A percentile compares a stretch with the other conserved stretches of the same genome.
These are phyloP conservation scores for Boehmeria nivea DNA, from an alignment of 306 rosid genomes.

Conservation along the genomic window DNA sequence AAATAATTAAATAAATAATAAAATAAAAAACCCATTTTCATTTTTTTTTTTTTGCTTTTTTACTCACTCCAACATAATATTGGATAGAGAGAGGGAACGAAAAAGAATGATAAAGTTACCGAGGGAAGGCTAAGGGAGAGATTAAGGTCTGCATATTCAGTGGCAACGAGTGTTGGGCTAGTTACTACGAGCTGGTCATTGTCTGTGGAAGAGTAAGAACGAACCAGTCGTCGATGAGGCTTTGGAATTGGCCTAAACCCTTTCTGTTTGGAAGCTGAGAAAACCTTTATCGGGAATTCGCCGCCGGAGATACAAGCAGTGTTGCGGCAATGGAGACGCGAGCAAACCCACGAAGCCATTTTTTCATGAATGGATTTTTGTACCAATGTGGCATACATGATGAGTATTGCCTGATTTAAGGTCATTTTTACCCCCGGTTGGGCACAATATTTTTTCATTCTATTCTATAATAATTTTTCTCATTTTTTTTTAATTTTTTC, in stretches of 20 bases:
- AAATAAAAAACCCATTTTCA: neutral
- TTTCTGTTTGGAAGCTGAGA: slow-evolving; percentile 2
- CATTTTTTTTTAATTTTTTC: no score
- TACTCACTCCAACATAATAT: no score
- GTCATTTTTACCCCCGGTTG: no score
- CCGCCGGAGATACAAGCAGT: neutral
- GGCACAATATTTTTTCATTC: no score
- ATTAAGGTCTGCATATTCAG: slow-evolving; percentile 79
- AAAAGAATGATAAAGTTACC: slow-evolving; percentile 3
- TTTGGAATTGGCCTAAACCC: slow-evolving; percentile 8
- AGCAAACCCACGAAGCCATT: slow-evolving; percentile 30
- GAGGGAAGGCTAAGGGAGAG: slow-evolving; percentile 43
- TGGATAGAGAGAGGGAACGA: neutral
- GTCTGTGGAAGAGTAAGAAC: slow-evolving; percentile 16
- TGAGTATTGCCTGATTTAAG: no score
- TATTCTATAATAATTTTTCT: no score
- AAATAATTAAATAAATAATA: neutral
- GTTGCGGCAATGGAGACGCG: no score
- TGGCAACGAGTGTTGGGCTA: slow-evolving; percentile 68
- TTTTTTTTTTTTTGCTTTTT: no score
- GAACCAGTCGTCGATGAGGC: no score
- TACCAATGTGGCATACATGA: no score
- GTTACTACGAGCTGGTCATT: slow-evolving; percentile 11
- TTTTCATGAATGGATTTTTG: no score
- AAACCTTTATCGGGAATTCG: neutral